Percentiles rank a stretch among this genome's conserved stretches.
Conservation (phyloP, 139 green algal species). For the Gonium pectorale region DNA sequence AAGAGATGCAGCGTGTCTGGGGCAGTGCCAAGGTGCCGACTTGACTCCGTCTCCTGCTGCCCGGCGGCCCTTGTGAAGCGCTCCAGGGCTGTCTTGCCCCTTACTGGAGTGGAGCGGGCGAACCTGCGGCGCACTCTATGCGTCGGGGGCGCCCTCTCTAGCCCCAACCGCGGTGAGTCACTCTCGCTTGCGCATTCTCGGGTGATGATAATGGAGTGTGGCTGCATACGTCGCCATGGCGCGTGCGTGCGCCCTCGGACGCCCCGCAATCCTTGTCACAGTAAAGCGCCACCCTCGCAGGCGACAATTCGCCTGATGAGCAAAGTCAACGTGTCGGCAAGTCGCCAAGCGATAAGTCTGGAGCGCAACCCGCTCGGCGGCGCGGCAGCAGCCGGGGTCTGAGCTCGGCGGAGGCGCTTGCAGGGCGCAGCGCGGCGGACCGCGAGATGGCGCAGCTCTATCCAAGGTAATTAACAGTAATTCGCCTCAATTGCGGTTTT, state of each 20-base stretch:
- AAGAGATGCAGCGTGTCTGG: too few species aligned
- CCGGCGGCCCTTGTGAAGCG: too few species aligned
- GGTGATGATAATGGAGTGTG: too few species aligned
- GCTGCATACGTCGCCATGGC: too few species aligned
- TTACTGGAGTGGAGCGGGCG: not conserved
- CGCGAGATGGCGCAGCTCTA: not conserved
- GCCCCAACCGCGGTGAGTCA: conserved; percentile 19
- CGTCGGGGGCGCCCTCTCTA: conserved; percentile 10
- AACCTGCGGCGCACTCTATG: not conserved
- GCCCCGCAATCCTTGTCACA: too few species aligned
- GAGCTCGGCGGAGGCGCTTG: not conserved
- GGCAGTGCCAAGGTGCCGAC: too few species aligned
- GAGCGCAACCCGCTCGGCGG: not conserved
- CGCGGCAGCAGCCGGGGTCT: not conserved
- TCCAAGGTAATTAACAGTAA: conserved; percentile 2
- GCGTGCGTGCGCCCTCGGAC: too few species aligned
- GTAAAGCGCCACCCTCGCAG: not conserved
- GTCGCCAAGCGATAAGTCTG: not conserved
- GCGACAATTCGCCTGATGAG: conserved; percentile 5
- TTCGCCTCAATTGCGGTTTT: too few species aligned
- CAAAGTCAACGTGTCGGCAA: not conserved
- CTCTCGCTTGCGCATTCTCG: too few species aligned
- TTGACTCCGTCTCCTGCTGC: too few species aligned
- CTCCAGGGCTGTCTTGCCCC: too few species aligned
- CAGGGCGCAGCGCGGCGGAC: not conserved